A percentile compares a stretch with the other conserved stretches of the same genome.
phyloP scores from a whole-genome alignment of 2,329 filamentous ascomycete species.

The Parascedosporium putredinis region DNA sequence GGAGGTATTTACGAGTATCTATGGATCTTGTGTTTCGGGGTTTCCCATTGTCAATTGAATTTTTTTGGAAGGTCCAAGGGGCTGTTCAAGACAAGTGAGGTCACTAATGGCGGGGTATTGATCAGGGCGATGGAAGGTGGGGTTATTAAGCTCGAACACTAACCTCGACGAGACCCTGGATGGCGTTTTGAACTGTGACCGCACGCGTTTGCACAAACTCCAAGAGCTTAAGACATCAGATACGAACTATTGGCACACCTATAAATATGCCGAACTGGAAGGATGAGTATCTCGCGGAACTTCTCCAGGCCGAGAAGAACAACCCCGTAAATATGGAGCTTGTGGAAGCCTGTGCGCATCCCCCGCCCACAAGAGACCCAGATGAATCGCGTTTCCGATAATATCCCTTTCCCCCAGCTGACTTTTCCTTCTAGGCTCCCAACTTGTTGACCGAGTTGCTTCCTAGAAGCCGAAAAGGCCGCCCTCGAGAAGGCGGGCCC shows the following conservation, averaged over 20 bases:
- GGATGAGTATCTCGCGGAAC: conserved; percentile 66
- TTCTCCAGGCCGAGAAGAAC: conserved; percentile 63
- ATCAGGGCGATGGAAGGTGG: neutral
- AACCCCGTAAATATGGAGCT: conserved; percentile 51
- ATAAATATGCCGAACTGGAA: conserved; percentile 47
- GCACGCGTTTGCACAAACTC: too few relatives aligned
- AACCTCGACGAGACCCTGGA: neutral
- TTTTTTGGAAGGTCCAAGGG: neutral
- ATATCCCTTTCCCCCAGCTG: neutral
- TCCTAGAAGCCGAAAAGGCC: conserved; percentile 50
- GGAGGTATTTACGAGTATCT: too few relatives aligned
- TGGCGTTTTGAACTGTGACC: too few relatives aligned
- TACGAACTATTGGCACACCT: too few relatives aligned
- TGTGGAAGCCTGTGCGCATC: conserved; percentile 63
- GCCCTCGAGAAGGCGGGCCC: conserved; percentile 18
- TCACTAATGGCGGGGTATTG: too few relatives aligned
- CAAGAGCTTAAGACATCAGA: too few relatives aligned
- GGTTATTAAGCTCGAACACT: neutral
- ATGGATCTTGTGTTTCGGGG: neutral
- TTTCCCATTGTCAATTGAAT: too few relatives aligned
- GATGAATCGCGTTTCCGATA: too few relatives aligned
- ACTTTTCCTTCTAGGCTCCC: conserved; percentile 38
- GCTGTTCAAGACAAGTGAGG: neutral
- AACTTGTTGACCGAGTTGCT: conserved; percentile 57
- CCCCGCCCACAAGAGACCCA: conserved; percentile 2